These are phyloP conservation scores for Exsudoporus frostii DNA, from an alignment of 768 basidiomycete species.

Conservation along the genomic window DNA sequence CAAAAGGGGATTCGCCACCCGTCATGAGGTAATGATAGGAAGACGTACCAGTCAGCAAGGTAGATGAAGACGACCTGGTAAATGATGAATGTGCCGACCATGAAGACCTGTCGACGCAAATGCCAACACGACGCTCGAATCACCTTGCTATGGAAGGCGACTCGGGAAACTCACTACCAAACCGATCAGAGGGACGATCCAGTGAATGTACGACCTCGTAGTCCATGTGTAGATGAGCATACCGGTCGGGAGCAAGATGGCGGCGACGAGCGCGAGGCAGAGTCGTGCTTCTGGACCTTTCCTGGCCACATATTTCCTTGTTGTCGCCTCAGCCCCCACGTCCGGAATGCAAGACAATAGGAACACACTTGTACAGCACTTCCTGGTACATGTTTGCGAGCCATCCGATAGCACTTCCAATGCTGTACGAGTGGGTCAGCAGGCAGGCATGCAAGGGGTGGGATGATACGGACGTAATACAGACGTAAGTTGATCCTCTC, in stretches of 20 bases:
- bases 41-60: constrained; percentile 57
- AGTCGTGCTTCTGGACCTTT: constrained; percentile 58
- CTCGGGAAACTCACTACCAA: constrained; percentile 19
- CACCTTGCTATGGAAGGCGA: neutral
- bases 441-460: too few species aligned
- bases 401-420: constrained; percentile 54
- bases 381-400: constrained; percentile 47
- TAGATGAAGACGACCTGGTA: constrained; percentile 61
- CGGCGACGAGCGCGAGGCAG: constrained; percentile 53
- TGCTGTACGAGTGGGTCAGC: constrained; percentile 33
- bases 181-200: constrained; percentile 46
- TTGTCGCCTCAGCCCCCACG: constrained; percentile 5
- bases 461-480: constrained; percentile 45
- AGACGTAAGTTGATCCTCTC: constrained; percentile 56
- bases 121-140: constrained; percentile 1
- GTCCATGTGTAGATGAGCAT: constrained; percentile 78
- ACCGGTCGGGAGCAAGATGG: constrained; percentile 50
- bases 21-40: neutral
- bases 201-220: constrained; percentile 49
- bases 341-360: neutral
- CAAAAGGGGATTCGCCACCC: neutral
- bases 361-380: constrained; percentile 43
- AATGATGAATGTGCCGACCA: constrained; percentile 50
- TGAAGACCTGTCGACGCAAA: constrained; percentile 38
- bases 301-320: constrained; percentile 27